These are phyloP conservation scores for Coelastrella sp. DNA, from an alignment of 139 green algal species.

Conservation along the genomic window DNA sequence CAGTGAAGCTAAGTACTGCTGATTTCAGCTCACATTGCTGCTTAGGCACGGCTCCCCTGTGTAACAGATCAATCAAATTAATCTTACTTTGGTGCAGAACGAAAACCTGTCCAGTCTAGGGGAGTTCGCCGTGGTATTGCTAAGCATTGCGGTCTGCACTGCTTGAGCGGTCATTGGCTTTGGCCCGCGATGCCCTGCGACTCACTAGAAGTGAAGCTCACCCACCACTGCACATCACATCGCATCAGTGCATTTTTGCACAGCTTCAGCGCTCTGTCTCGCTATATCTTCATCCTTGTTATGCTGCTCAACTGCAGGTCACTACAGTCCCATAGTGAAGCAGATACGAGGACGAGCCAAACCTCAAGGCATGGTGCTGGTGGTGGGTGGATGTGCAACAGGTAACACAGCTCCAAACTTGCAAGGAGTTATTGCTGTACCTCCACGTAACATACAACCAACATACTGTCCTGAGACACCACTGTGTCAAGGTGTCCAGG, in stretches of 20 bases:
- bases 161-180: no score
- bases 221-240: not conserved
- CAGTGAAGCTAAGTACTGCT: no score
- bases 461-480: not conserved
- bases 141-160: no score
- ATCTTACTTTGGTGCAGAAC: no score
- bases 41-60: not conserved
- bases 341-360: conserved; percentile 77
- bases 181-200: not conserved
- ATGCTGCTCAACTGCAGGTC: conserved; percentile 33
- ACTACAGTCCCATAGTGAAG: conserved; percentile 85
- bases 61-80: not conserved
- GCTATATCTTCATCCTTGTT: no score
- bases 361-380: conserved; percentile 89
- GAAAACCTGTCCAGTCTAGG: no score
- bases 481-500: not conserved
- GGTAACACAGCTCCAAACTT: conserved; percentile 48
- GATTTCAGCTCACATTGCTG: no score
- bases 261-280: no score
- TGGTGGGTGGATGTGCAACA: conserved; percentile 85
- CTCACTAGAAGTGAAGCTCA: not conserved
- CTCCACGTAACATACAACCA: not conserved
- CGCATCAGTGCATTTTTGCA: no score
- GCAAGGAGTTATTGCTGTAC: no score
- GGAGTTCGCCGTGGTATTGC: no score